These are phyloP conservation scores for Polysphondylium violaceum DNA, from an alignment of 78 protist genomes.

Conservation along the genomic window DNA sequence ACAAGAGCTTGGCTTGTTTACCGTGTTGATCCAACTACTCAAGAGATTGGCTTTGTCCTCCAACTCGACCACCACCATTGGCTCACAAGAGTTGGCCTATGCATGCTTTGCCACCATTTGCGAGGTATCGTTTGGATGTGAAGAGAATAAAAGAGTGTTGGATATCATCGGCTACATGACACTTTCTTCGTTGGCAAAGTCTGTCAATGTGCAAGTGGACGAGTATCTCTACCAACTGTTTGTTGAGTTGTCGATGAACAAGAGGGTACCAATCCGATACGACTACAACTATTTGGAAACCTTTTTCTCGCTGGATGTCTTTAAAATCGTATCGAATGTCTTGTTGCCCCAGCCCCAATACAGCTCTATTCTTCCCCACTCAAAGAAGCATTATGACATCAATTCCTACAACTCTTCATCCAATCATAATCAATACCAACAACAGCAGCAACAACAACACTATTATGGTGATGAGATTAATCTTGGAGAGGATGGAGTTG, in stretches of 20 bases:
- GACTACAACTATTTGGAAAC: slow-evolving; percentile 30
- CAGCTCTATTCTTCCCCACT: slow-evolving; percentile 52
- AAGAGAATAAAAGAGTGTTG: slow-evolving; percentile 51
- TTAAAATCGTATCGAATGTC: slow-evolving; percentile 26
- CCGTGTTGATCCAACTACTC: neutral
- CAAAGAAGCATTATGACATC: slow-evolving; percentile 42
- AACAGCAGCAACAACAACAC: slow-evolving; percentile 12
- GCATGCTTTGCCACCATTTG: slow-evolving; percentile 47
- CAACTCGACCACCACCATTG: neutral
- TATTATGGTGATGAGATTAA: slow-evolving; percentile 66
- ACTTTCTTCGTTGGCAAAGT: slow-evolving; percentile 27
- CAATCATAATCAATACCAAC: neutral
- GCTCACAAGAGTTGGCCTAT: slow-evolving; percentile 31
- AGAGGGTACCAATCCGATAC: slow-evolving; percentile 21
- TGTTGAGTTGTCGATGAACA: slow-evolving; percentile 67
- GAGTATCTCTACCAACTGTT: slow-evolving; percentile 62
- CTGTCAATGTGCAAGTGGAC: slow-evolving; percentile 30
- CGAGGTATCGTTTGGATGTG: slow-evolving; percentile 64
- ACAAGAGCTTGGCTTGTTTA: slow-evolving; percentile 54
- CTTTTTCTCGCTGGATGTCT: slow-evolving; percentile 23
- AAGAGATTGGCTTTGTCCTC: neutral
- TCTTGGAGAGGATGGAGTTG: slow-evolving; percentile 56
- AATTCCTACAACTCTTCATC: slow-evolving; percentile 5
- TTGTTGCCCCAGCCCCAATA: slow-evolving; percentile 60
- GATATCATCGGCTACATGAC: slow-evolving; percentile 57